These are phyloP conservation scores for Blastocystis sp. DNA, from an alignment of 352 stramenopile genomes.

Conservation along the genomic window DNA sequence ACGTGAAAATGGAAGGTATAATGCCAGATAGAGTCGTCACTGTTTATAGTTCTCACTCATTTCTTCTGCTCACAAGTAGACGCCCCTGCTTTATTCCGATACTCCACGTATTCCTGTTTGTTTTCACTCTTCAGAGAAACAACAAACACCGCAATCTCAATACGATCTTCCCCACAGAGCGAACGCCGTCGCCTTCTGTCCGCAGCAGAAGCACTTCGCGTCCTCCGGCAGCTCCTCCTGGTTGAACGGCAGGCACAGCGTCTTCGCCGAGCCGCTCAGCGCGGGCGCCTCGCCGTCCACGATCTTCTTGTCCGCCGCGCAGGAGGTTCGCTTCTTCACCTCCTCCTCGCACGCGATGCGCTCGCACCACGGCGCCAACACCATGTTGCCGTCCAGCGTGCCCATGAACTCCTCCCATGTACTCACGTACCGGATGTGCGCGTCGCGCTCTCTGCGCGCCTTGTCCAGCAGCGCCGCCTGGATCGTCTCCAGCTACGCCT, in stretches of 20 bases:
- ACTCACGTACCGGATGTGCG: constrained; percentile 87
- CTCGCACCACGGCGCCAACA: constrained; percentile 90
- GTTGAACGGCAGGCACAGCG: constrained; percentile 95
- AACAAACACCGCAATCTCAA: constrained; percentile 72
- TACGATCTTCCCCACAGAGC: constrained; percentile 86
- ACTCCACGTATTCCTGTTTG: too few species aligned
- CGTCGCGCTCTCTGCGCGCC: constrained; percentile 84
- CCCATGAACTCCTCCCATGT: constrained; percentile 97
- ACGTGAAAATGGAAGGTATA: too few species aligned
- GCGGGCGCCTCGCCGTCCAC: constrained; percentile 74
- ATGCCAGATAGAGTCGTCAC: too few species aligned
- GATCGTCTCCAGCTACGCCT: constrained; percentile 84
- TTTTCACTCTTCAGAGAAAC: neutral
- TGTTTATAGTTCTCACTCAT: too few species aligned
- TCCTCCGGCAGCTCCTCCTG: constrained; percentile 84
- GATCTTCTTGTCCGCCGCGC: constrained; percentile 75
- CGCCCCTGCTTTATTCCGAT: too few species aligned
- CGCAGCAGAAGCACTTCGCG: constrained; percentile 92
- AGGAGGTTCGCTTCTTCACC: constrained; percentile 83
- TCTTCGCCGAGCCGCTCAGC: constrained; percentile 90
- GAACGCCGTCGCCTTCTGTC: constrained; percentile 89
- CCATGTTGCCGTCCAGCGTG: constrained; percentile 92
- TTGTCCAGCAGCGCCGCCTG: constrained; percentile 91
- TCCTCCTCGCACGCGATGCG: constrained; percentile 84
- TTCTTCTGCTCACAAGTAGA: too few species aligned